Evolutionary conservation across 768 basidiomycete genomes (phyloP).

Genomic region (Favolaschia claudopus): DNA sequence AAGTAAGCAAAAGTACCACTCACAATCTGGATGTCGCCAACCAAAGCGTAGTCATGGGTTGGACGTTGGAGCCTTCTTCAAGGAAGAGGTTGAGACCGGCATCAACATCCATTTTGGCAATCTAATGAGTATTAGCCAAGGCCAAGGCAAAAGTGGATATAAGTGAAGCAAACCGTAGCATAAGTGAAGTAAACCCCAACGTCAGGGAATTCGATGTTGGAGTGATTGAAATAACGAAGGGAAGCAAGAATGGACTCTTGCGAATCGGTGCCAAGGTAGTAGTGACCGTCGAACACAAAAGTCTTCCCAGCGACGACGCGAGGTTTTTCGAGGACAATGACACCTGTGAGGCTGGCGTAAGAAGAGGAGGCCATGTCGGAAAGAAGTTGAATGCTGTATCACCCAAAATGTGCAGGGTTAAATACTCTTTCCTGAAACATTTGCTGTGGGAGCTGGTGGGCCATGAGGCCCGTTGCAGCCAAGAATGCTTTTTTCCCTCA

Average conservation of each 20-base stretch:
- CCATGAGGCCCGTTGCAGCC: too few relatives aligned
- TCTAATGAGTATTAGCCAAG: background rate
- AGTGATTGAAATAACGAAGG: background rate
- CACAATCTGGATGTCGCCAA: slow-evolving; percentile 4
- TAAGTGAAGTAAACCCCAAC: background rate
- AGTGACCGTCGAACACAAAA: background rate
- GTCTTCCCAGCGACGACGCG: background rate
- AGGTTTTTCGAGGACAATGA: background rate
- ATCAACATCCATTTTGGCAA: background rate
- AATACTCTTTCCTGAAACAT: too few relatives aligned
- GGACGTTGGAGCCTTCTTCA: too few relatives aligned
- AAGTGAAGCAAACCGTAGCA: background rate
- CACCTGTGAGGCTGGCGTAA: background rate
- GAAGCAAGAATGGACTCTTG: background rate
- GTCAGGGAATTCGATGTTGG: background rate
- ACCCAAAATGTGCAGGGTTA: too few relatives aligned
- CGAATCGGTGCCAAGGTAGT: background rate
- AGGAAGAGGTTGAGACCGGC: background rate
- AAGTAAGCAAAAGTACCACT: background rate
- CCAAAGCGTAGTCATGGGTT: background rate
- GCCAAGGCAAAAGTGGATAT: too few relatives aligned
- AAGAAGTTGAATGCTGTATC: too few relatives aligned
- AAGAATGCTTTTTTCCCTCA: too few relatives aligned
- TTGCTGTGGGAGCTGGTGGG: too few relatives aligned
- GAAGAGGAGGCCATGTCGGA: slow-evolving; percentile 5